Evolutionary conservation across 257 asterid genomes (phyloP).

Genomic region (Scutellaria baicalensis): DNA sequence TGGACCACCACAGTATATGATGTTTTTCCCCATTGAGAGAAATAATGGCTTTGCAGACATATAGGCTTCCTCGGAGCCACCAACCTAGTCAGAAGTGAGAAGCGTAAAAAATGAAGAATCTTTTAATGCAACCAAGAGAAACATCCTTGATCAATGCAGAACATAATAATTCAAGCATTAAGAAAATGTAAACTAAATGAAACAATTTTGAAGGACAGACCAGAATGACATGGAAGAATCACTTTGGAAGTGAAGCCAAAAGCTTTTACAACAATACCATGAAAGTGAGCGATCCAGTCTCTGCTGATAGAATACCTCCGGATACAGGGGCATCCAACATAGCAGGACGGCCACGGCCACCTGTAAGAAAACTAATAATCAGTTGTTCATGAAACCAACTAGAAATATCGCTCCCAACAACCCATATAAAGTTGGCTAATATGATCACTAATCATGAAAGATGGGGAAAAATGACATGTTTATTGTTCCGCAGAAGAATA

Average conservation of each 20-base stretch:
- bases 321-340: slow-evolving; percentile 99
- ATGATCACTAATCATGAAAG: no score
- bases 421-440: no score
- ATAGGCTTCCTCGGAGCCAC: slow-evolving; percentile 81
- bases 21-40: slow-evolving; percentile 82
- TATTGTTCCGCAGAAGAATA: no score
- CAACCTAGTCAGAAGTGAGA: slow-evolving; percentile 44
- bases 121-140: not conserved
- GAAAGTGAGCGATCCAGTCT: slow-evolving; percentile 83
- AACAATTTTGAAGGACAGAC: not conserved
- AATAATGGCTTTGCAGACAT: slow-evolving; percentile 63
- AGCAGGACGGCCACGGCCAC: slow-evolving; percentile 40
- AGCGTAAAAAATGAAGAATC: not conserved
- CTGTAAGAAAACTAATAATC: slow-evolving; percentile 22
- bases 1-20: slow-evolving; percentile 92
- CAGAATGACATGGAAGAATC: not conserved
- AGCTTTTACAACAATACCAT: slow-evolving; percentile 42
- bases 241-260: not conserved
- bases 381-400: not conserved
- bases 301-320: slow-evolving; percentile 92
- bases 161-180: not conserved
- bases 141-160: not conserved
- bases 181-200: not conserved
- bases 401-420: not conserved
- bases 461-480: no score